Evolutionary conservation across 106 monocot species (phyloP), one percentile per base, ranked within the genome.

Genomic region (Dactylorhiza incarnata): DNA sequence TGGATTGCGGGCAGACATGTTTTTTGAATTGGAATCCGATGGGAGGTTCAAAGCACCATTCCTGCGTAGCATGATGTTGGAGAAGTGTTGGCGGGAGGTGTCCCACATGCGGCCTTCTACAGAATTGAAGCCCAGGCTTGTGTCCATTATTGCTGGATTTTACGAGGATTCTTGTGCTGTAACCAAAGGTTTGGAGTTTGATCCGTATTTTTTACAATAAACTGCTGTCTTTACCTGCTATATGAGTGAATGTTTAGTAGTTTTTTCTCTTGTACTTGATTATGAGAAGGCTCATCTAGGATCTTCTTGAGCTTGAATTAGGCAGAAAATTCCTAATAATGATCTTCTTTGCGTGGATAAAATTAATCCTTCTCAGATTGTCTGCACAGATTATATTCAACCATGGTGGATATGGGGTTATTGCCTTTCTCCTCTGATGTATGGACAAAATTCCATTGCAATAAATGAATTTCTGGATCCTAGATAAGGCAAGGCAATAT

Each of bases 101-200:
- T 91, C 89, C 10, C 94, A 95, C 61, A 91, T 91, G 7, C 85
- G 94, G 2, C 94, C 94, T 20, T 91, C 94, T 2, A 95, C 94
- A 0, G 94, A 95, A 76, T 95, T 91, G 45, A 85, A 91, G 79
- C 91, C 91, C 0, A 91, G 91, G 0, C 91, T 89, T 61, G 89
- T 95, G 4, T 44, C 91, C 7, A 84, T 95, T 59, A 95, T 91
- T 25, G 91, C 91, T 26, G 95, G 95, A 11, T 95, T 95, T 65
- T 95, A 95, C 53, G 94, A 95, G 81, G 94, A 95, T 53, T 89
- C 91, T 0, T 91, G 91, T 48, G 95, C 91, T 3, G 89, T 91
- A 61, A 91, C 91, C 1, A 91, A 95, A 87, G 91, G 93, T 90
- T 23, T 25, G 24, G n/a, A 13, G 29, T 13, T 4, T 1, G n/a